Conservation (phyloP, 2,329 filamentous ascomycete genomes). For the Botryotinia globosa region DNA sequence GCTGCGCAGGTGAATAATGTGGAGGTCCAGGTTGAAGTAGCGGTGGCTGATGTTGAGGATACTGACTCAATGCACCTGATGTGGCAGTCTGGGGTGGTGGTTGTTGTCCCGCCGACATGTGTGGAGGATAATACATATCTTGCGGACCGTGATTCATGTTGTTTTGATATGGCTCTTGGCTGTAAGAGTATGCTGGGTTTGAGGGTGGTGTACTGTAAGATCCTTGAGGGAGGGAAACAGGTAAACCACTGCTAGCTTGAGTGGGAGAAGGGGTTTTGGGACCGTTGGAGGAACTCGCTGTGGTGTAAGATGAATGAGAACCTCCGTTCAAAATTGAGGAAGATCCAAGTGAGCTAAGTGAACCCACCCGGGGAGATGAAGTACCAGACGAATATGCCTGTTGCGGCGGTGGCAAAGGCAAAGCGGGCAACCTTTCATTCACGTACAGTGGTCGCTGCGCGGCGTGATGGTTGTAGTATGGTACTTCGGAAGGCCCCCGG, state of each 20-base stretch:
- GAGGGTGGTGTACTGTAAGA: slow-evolving; percentile 38
- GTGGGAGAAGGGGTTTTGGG: slow-evolving; percentile 77
- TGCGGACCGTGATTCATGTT: slow-evolving; percentile 79
- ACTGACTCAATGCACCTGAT: slow-evolving; percentile 70
- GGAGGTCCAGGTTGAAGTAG: slow-evolving; percentile 69
- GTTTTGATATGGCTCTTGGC: slow-evolving; percentile 42
- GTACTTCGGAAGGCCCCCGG: slow-evolving; percentile 70
- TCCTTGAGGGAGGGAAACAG: slow-evolving; percentile 42
- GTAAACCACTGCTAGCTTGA: slow-evolving; percentile 48
- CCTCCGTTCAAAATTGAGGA: slow-evolving; percentile 51
- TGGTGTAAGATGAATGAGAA: slow-evolving; percentile 55
- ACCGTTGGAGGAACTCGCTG: slow-evolving; percentile 53
- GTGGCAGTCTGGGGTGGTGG: slow-evolving; percentile 75
- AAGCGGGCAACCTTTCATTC: slow-evolving; percentile 69
- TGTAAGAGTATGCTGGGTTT: slow-evolving; percentile 44
- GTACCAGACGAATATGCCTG: slow-evolving; percentile 64
- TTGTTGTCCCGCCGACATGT: slow-evolving; percentile 74
- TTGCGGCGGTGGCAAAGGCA: slow-evolving; percentile 65
- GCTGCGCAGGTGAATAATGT: slow-evolving; percentile 59
- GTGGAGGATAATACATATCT: slow-evolving; percentile 82
- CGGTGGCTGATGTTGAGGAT: slow-evolving; percentile 71
- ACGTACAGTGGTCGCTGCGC: slow-evolving; percentile 62
- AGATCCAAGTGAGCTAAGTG: slow-evolving; percentile 60
- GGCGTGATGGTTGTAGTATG: slow-evolving; percentile 68
- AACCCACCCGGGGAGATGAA: slow-evolving; percentile 73